Percentiles rank a stretch among this genome's conserved stretches.
Conservation (phyloP, 1,139 yeast genomes). For the Arxiozyma heterogenica region DNA sequence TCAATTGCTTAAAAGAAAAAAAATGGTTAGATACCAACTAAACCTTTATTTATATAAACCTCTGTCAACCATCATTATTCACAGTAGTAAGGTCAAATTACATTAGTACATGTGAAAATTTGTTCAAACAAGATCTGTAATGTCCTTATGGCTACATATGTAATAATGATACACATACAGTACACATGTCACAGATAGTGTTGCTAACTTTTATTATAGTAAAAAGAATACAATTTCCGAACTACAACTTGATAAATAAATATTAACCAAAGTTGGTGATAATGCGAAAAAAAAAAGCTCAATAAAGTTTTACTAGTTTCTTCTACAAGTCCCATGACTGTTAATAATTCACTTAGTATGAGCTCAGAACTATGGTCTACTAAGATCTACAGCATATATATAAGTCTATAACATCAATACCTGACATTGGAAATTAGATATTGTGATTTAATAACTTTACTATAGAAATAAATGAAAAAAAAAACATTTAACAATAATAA, state of each 20-base stretch:
- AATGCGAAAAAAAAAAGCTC: neutral
- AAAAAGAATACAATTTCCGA: neutral
- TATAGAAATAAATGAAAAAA: too few relatives aligned
- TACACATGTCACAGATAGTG: constrained; percentile 18
- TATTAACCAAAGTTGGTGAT: neutral
- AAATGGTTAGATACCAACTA: neutral
- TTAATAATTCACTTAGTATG: neutral
- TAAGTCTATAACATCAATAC: neutral
- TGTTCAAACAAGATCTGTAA: neutral
- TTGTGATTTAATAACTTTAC: neutral
- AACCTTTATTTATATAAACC: constrained; percentile 1
- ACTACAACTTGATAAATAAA: too few relatives aligned
- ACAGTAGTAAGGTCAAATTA: neutral
- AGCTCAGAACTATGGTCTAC: neutral
- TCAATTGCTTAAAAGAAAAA: neutral
- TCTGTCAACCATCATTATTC: neutral
- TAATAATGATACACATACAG: constrained; percentile 11
- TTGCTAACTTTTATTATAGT: constrained; percentile 19
- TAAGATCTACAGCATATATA: neutral
- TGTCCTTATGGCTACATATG: neutral
- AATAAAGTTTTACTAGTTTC: neutral
- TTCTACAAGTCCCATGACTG: neutral
- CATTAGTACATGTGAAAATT: neutral
- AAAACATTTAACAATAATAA: too few relatives aligned
- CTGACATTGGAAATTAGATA: neutral